Base-by-base conservation (phyloP, 345 rosid genomes). In the Noccaea caerulescens region DNA sequence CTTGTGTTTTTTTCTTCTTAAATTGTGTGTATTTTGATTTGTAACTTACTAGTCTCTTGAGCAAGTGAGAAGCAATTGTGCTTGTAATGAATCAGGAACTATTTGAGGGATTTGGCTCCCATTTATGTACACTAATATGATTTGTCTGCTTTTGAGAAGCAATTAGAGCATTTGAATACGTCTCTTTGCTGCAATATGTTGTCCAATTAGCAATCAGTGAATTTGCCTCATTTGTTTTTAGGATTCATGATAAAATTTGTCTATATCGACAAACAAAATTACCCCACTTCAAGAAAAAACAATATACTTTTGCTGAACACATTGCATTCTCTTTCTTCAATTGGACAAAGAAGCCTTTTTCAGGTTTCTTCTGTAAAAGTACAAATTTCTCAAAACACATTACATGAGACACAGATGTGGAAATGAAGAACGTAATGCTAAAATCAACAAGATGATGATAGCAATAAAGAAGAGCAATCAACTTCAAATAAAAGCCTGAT, bases 391-490 rank as follows among this genome's bases (percentile, higher is more conserved):
- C n/a, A 32, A 49, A 27, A 58, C 34, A 6, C 41, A 32, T 39
- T 38, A 41, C 30, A 33, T 4, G 53, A 41, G 62, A 58, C 58
- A 55, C 37, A 30, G 4, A 5, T 42, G 27, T 53, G 37, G 20
- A 23, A 63, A 32, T 3, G 3, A 53, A 37, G 2, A 14, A 72
- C 27, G 34, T 49, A 43, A 46, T 32, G 16, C 13, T 6, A 11
- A 25, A 46, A 64, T 6, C 76, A 67, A 44, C 73, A 67, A 65
- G 67, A 47, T 38, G 53, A 75, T 67, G 66, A 44, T 63, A 27
- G 30, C 30, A 27, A 27, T 27, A 27, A 27, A 33, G n/a, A 4
- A 25, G 57, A 73, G n/a, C 47, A 50, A n/a, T 49, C 57, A 51
- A 68, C 63, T 11, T 46, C 43, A 68, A 37, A 33, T 16, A 44